Conservation (phyloP, 305 asterid genomes). For the Solanum aculeatissimum region DNA sequence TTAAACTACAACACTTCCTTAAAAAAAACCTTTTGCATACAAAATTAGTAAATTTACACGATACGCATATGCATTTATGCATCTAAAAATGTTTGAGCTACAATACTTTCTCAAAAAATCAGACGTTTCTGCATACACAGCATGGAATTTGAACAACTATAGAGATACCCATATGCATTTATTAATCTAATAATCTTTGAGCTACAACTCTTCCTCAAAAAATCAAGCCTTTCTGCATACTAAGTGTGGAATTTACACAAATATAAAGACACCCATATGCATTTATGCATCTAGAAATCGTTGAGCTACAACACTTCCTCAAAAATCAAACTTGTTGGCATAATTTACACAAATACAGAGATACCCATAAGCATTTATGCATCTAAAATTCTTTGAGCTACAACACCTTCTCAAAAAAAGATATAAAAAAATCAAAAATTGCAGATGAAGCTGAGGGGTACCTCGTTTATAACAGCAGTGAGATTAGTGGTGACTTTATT, state of each 20-base stretch:
- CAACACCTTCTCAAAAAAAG: background rate
- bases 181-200: background rate
- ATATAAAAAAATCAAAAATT: background rate
- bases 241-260: background rate
- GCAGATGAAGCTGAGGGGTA: constrained; percentile 6
- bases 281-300: background rate
- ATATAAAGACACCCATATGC: background rate
- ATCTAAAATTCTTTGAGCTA: background rate
- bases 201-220: background rate
- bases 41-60: background rate
- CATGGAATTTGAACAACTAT: background rate
- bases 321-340: background rate
- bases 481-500: constrained; percentile 76
- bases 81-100: background rate
- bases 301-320: background rate
- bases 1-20: background rate
- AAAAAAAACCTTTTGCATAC: background rate
- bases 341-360: background rate
- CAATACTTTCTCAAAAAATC: background rate
- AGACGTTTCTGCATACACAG: background rate
- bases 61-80: background rate
- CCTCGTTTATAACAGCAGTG: constrained; percentile 78
- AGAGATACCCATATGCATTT: background rate
- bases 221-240: background rate
- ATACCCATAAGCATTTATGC: background rate